These are phyloP conservation scores for Echinosophora koreensis DNA, from an alignment of 306 rosid genomes.

Conservation along the genomic window DNA sequence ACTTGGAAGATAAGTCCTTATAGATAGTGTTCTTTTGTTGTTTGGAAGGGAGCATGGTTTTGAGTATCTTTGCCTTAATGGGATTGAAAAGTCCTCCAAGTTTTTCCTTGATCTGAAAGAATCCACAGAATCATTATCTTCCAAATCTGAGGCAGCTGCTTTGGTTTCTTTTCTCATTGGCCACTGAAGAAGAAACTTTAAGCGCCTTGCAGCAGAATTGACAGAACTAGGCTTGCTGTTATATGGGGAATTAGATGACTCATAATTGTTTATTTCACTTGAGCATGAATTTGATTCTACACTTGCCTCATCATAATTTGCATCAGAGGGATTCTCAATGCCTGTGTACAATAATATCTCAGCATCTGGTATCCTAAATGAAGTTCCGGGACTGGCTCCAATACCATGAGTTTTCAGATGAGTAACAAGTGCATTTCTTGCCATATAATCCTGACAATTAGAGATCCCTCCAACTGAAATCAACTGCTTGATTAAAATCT, in stretches of 20 bases:
- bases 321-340: constrained; percentile 62
- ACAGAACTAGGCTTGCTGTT: constrained; percentile 58
- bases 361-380: constrained; percentile 84
- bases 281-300: constrained; percentile 58
- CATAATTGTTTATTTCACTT: constrained; percentile 54
- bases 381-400: constrained; percentile 84
- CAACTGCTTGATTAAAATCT: constrained; percentile 73
- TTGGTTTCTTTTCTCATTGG: constrained; percentile 59
- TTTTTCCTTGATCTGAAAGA: constrained; percentile 48
- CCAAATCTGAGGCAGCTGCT: constrained; percentile 42
- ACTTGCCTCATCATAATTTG: constrained; percentile 57
- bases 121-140: constrained; percentile 58
- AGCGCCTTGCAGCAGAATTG: constrained; percentile 56
- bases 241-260: constrained; percentile 52
- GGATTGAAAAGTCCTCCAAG: constrained; percentile 53
- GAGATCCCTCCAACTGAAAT: constrained; percentile 82
- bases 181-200: constrained; percentile 76
- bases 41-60: constrained; percentile 65
- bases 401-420: constrained; percentile 76
- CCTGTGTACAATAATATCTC: constrained; percentile 84
- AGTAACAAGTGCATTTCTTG: constrained; percentile 62
- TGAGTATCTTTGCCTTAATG: constrained; percentile 80
- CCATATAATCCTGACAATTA: constrained; percentile 50
- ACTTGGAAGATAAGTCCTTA: constrained; percentile 65
- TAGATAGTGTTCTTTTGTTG: constrained; percentile 64